A percentile compares a stretch with the other conserved stretches of the same genome.
phyloP scores from a whole-genome alignment of 345 rosid species.

The Moringa oleifera region DNA sequence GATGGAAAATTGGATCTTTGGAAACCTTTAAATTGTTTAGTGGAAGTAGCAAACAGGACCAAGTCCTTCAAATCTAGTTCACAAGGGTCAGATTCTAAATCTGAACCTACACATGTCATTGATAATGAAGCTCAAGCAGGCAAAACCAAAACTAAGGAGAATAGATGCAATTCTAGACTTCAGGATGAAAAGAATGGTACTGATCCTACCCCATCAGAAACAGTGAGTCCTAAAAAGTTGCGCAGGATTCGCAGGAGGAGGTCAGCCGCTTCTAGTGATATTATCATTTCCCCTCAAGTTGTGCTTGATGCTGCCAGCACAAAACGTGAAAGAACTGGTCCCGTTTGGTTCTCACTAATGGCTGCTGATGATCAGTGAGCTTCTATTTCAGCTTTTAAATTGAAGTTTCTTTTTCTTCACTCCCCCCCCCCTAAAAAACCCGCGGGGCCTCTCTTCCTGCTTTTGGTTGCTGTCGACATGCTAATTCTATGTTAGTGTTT shows the following conservation, averaged over 20 bases:
- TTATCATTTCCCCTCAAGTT: slow-evolving; percentile 45
- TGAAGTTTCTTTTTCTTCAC: slow-evolving; percentile 8
- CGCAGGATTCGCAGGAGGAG: slow-evolving; percentile 55
- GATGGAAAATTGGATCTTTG: slow-evolving; percentile 71
- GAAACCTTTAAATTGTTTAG: slow-evolving; percentile 90
- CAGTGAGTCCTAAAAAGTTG: slow-evolving; percentile 52
- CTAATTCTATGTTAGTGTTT: slow-evolving; percentile 30
- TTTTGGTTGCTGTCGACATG: slow-evolving; percentile 11
- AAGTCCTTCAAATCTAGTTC: slow-evolving; percentile 58
- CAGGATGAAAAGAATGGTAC: slow-evolving; percentile 42
- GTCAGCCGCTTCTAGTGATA: slow-evolving; percentile 41
- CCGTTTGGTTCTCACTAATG: slow-evolving; percentile 93
- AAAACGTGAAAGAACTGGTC: slow-evolving; percentile 46
- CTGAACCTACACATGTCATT: slow-evolving; percentile 30
- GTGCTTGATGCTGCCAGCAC: slow-evolving; percentile 46
- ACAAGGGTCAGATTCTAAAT: slow-evolving; percentile 44
- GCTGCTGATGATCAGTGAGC: slow-evolving; percentile 88
- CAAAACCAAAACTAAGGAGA: slow-evolving; percentile 51
- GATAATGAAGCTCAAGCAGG: slow-evolving; percentile 33
- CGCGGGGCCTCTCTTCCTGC: too few species aligned
- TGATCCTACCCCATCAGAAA: slow-evolving; percentile 47
- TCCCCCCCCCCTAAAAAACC: too few species aligned
- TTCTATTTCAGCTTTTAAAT: slow-evolving; percentile 19
- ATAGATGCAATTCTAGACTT: slow-evolving; percentile 37
- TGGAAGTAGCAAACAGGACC: slow-evolving; percentile 90